phyloP scores from a whole-genome alignment of 495 filamentous ascomycete genomes.

The Aspergillus nidulans region DNA sequence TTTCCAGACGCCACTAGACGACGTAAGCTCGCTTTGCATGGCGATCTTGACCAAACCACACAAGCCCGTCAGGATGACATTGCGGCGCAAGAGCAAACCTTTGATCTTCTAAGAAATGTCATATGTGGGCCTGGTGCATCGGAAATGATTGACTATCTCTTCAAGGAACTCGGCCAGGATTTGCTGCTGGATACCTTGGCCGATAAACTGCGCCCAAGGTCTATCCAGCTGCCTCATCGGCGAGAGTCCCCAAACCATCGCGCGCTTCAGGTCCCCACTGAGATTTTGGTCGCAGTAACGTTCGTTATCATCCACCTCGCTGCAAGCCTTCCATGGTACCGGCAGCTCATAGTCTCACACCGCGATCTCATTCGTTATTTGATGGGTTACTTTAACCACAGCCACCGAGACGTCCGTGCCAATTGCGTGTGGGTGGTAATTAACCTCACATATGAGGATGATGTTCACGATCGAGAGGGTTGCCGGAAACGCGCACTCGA shows the following conservation, averaged over 20 bases:
- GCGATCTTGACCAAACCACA: slow-evolving; percentile 41
- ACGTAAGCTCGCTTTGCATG: slow-evolving; percentile 45
- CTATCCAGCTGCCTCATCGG: slow-evolving; percentile 36
- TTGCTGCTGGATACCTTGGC: slow-evolving; percentile 71
- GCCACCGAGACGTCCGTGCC: slow-evolving; percentile 62
- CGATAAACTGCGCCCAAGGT: slow-evolving; percentile 61
- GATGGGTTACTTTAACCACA: slow-evolving; percentile 60
- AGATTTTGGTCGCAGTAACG: slow-evolving; percentile 70
- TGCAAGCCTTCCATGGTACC: slow-evolving; percentile 69
- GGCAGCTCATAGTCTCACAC: slow-evolving; percentile 68
- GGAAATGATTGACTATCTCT: slow-evolving; percentile 82
- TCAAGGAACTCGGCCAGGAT: slow-evolving; percentile 68
- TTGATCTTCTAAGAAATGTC: slow-evolving; percentile 86
- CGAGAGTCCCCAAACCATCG: slow-evolving; percentile 27
- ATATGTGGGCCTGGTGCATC: slow-evolving; percentile 61
- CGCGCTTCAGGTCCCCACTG: slow-evolving; percentile 49
- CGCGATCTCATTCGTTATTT: slow-evolving; percentile 47
- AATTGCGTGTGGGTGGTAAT: slow-evolving; percentile 76
- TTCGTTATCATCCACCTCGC: slow-evolving; percentile 83
- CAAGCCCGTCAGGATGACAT: slow-evolving; percentile 72
- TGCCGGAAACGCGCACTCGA: slow-evolving; percentile 61
- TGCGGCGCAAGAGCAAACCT: slow-evolving; percentile 81
- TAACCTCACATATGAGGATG: slow-evolving; percentile 79
- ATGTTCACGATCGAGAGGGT: slow-evolving; percentile 55
- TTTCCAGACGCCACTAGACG: slow-evolving; percentile 37